Base-by-base conservation (phyloP, 371 early-diverging fungal genomes). In the Vavraia culicis region DNA sequence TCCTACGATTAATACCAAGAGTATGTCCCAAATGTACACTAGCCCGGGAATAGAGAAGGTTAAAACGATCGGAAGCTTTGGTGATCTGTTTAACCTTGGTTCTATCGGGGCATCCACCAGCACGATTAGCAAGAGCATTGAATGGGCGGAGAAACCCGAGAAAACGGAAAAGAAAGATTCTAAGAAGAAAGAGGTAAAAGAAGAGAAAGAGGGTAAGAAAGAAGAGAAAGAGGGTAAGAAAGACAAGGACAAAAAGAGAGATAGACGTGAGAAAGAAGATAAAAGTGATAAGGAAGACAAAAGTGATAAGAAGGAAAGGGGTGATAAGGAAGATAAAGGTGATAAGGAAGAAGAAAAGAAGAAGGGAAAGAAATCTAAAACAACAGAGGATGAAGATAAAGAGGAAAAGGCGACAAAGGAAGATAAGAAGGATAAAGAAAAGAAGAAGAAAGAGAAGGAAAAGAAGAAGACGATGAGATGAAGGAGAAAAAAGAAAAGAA, bases 381-480 rank as follows among this genome's bases (percentile, higher is more conserved):
- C 7, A 0, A 52, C n/a, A n/a, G n/a, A n/a, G n/a, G n/a, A n/a
- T n/a, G n/a, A n/a, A n/a, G n/a, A n/a, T n/a, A n/a, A n/a, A n/a
- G n/a, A 35, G 8, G 43, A 49, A 15, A 52, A 47, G 20, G 35
- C 35, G 31, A 52, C 27, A 13, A 45, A 8, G n/a, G 45, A 52
- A 11, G 14, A 33, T 9, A 13, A 47, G 19, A 21, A 7, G 5
- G n/a, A 41, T 52, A 5, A 7, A 9, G 7, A 19, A 19, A 33
- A 49, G 19, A 47, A 14, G 32, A 9, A 52, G 46, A 7, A 20
- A 52, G n/a, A 52, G 14, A 33, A 36, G 23, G 11, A 31, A 42
- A 14, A 11, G 42, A 52, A 31, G 31, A 22, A 41, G 5, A 45
- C 41, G n/a, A 41, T 52, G 5, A 7, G 8, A 7, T 16, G 19